Base-by-base conservation (phyloP, 2,329 filamentous ascomycete genomes). In the Diaporthe citrichinensis region DNA sequence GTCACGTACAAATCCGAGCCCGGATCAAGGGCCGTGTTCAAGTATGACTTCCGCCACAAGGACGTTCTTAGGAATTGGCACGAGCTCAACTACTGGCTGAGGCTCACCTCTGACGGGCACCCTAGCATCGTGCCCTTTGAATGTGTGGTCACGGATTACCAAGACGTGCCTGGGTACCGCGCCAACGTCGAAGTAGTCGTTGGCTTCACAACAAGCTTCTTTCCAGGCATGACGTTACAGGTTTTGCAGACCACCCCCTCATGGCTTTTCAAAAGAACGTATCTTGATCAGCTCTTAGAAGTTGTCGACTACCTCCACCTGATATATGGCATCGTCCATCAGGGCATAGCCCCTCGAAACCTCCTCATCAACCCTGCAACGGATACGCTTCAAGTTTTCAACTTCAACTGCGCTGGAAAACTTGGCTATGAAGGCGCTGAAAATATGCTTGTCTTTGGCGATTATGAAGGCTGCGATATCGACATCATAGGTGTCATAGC, bases 261-360 rank as follows among this genome's bases (percentile, higher is more conserved):
- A 4, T 79, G 81, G 12, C 58, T 79, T 9, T 86, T 86, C 71
- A 82, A 80, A 76, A 78, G 86, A 0, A 57, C 81, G 69, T 85
- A 83, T 81, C 77, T 86, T 0, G 75, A 79, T 23, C 84, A 87
- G 73, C 81, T 87, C 0, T 81, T 81, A 0, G 10, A 78, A 0
- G 80, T 84, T 8, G 79, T 86, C 10, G 84, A 86, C 72, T 80
- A 82, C 49, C 78, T 86, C 36, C 86, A 86, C 71, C 78, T 86
- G 15, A 73, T 80, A 49, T 77, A 82, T 49, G 84, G 85, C 39
- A 81, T 86, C 51, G 77, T 79, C 55, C 85, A 86, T 77, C 81
- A 85, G 75, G 85, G 86, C 73, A 79, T 87, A 68, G 80, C 81
- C 5, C 76, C 82, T 4, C 80, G 83, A 44, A 86, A 86, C 73